Evolutionary conservation across 768 basidiomycete species (phyloP).

Genomic region (Kwoniella botswanensis): DNA sequence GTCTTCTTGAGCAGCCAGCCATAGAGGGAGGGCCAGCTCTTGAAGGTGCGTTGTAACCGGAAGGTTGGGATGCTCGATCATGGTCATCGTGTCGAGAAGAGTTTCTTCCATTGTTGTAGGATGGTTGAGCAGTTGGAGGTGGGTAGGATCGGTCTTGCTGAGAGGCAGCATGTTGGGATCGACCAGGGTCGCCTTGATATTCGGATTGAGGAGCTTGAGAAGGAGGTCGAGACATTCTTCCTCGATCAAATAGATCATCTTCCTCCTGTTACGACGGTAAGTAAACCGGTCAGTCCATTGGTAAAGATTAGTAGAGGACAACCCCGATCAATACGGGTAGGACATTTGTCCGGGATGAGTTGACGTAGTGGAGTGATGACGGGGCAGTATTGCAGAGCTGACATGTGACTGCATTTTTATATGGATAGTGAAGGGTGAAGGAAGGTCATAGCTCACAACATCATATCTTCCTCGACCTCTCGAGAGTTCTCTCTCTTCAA

Average conservation of each 20-base stretch:
- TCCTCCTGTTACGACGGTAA: conserved; percentile 5
- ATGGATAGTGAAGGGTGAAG: neutral
- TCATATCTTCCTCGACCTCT: conserved; percentile 8
- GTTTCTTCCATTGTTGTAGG: neutral
- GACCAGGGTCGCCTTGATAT: neutral
- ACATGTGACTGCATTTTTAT: neutral
- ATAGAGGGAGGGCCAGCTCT: neutral
- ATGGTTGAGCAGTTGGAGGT: neutral
- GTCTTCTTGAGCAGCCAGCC: conserved; percentile 1
- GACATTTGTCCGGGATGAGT: neutral
- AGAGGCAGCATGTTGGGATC: neutral
- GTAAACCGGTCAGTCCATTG: neutral
- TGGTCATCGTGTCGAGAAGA: neutral
- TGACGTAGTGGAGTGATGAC: neutral
- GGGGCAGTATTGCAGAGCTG: neutral
- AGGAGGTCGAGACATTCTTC: conserved; percentile 1
- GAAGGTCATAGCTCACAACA: conserved; percentile 8
- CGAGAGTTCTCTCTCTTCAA: conserved; percentile 19
- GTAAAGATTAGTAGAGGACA: neutral
- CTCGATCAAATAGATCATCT: neutral
- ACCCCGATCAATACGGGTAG: neutral
- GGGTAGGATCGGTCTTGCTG: neutral
- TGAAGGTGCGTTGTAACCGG: neutral
- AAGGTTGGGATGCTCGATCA: neutral
- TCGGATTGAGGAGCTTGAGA: neutral